These are phyloP conservation scores for Neonothopanus nambi DNA, from an alignment of 1,284 basidiomycete genomes.

Conservation along the genomic window DNA sequence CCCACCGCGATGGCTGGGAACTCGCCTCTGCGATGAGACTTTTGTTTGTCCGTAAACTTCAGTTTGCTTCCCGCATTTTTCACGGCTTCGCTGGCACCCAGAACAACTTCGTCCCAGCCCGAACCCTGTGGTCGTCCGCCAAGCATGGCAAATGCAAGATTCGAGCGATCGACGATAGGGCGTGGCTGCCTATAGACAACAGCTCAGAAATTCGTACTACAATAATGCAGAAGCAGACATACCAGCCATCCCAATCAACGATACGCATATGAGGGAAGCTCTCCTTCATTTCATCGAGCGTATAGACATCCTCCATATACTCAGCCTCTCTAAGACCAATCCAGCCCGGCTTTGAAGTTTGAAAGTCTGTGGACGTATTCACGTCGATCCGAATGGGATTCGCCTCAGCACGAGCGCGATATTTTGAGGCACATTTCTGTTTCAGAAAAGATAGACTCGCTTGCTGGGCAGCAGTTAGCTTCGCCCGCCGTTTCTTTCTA, in stretches of 20 bases:
- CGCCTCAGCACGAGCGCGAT: too few species aligned
- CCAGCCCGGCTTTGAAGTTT: too few species aligned
- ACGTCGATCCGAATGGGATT: too few species aligned
- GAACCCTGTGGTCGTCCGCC: neutral
- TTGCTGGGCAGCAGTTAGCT: too few species aligned
- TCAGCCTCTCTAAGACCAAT: too few species aligned
- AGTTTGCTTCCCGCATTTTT: neutral
- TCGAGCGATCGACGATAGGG: neutral
- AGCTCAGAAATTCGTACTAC: neutral
- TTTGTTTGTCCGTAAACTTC: neutral
- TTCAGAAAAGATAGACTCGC: too few species aligned
- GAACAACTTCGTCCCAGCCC: neutral
- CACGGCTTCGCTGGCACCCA: neutral
- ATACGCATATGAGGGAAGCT: too few species aligned
- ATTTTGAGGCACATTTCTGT: too few species aligned
- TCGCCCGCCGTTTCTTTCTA: too few species aligned
- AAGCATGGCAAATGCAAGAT: neutral
- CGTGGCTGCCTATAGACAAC: neutral
- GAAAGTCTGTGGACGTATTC: too few species aligned
- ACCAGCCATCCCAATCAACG: constrained; percentile 1
- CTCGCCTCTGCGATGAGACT: constrained; percentile 10
- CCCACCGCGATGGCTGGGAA: constrained; percentile 8
- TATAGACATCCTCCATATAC: too few species aligned
- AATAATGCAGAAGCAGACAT: neutral
- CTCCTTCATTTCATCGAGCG: too few species aligned